phyloP scores from a whole-genome alignment of 2,329 filamentous ascomycete genomes.

The Triangularia setosa region DNA sequence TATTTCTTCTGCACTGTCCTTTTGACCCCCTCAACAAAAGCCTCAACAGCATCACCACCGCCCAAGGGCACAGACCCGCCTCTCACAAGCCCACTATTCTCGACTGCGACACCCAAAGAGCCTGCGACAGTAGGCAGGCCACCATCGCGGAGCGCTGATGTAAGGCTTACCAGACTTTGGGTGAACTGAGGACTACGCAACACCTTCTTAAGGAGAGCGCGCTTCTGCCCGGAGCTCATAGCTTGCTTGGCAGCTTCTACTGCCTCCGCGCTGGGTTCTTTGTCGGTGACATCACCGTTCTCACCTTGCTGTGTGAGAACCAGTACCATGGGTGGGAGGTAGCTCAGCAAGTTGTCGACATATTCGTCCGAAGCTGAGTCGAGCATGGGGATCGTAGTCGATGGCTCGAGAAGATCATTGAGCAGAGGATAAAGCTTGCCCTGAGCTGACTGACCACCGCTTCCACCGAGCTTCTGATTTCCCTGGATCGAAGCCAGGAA shows the following conservation, averaged over 20 bases:
- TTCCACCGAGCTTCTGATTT: slow-evolving; percentile 35
- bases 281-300: slow-evolving; percentile 51
- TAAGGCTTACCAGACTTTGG: slow-evolving; percentile 80
- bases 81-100: slow-evolving; percentile 77
- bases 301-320: slow-evolving; percentile 68
- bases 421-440: slow-evolving; percentile 76
- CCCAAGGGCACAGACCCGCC: slow-evolving; percentile 80
- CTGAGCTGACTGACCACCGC: slow-evolving; percentile 32
- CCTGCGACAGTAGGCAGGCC: slow-evolving; percentile 87
- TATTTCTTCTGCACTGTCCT: slow-evolving; percentile 63
- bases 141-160: slow-evolving; percentile 82
- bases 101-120: slow-evolving; percentile 73
- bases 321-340: slow-evolving; percentile 74
- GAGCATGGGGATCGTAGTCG: slow-evolving; percentile 73
- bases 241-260: slow-evolving; percentile 71
- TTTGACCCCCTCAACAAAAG: slow-evolving; percentile 86
- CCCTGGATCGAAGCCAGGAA: slow-evolving; percentile 79
- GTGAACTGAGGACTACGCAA: slow-evolving; percentile 85
- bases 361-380: slow-evolving; percentile 60
- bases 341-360: slow-evolving; percentile 70
- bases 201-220: slow-evolving; percentile 73
- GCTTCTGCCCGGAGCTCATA: slow-evolving; percentile 73
- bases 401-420: slow-evolving; percentile 75
- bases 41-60: slow-evolving; percentile 82
- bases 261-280: slow-evolving; percentile 64